A percentile compares a stretch with the other conserved stretches of the same genome.
Conservation (phyloP, 768 basidiomycete genomes). For the Pisolithus albus region DNA sequence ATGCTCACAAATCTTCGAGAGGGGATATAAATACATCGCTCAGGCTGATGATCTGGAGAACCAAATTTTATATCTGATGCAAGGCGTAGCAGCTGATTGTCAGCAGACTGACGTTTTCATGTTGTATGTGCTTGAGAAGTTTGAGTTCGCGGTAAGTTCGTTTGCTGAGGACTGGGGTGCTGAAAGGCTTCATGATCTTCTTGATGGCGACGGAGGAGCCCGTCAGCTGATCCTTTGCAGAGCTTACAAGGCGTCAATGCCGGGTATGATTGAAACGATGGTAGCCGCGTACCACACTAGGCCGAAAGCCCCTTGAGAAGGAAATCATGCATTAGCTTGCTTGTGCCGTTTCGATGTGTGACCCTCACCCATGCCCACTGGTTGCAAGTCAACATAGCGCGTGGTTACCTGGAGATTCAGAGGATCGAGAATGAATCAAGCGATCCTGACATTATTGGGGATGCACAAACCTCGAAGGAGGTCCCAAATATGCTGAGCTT, state of each 20-base stretch:
- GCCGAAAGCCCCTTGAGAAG: conserved; percentile 78
- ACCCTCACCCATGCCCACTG: conserved; percentile 93
- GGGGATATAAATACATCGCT: conserved; percentile 99
- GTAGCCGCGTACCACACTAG: conserved; percentile 76
- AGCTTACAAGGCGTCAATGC: conserved; percentile 39
- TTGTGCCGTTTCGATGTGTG: conserved; percentile 5
- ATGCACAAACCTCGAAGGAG: conserved; percentile 74
- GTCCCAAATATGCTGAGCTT: conserved; percentile 99
- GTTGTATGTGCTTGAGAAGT: conserved; percentile 95
- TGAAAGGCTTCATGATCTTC: conserved; percentile 99
- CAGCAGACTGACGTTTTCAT: conserved; percentile 75
- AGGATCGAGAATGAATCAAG: conserved; percentile 15
- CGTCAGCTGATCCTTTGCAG: conserved; percentile 92
- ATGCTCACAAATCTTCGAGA: conserved; percentile 87
- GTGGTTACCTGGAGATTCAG: conserved; percentile 72
- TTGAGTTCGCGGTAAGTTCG: conserved; percentile 97
- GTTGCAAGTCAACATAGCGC: conserved; percentile 97
- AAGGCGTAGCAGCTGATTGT: neutral
- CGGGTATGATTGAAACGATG: neutral
- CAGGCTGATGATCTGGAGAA: conserved; percentile 85
- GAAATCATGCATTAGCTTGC: conserved; percentile 11
- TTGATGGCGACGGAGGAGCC: conserved; percentile 95
- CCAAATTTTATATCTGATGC: conserved; percentile 4
- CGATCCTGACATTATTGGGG: neutral
- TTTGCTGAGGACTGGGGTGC: conserved; percentile 96